Evolutionary conservation across 2,329 filamentous ascomycete genomes (phyloP).

Genomic region (Achaetomium macrosporum): DNA sequence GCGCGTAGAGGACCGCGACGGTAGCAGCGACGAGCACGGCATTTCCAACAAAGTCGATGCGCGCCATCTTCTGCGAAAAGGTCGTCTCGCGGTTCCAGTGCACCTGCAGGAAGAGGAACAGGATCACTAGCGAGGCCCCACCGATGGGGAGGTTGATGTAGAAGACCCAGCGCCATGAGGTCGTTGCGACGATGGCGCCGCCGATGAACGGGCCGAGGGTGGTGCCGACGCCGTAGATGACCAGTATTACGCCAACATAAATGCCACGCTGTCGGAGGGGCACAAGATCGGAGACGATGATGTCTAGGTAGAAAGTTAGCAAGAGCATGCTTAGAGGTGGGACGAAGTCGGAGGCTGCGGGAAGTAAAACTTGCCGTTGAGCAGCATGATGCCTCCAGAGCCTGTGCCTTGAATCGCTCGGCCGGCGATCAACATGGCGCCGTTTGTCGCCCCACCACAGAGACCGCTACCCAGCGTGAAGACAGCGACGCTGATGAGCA

Average conservation of each 20-base stretch:
- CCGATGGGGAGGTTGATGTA: constrained; percentile 33
- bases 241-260: constrained; percentile 9
- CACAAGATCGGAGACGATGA: too few relatives aligned
- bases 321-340: too few relatives aligned
- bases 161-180: constrained; percentile 32
- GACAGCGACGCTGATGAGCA: constrained; percentile 36
- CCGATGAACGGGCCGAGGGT: constrained; percentile 18
- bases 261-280: neutral
- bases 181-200: constrained; percentile 11
- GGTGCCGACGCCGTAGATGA: constrained; percentile 6
- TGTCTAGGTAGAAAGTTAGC: too few relatives aligned
- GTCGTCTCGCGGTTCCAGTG: constrained; percentile 14
- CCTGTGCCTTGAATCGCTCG: constrained; percentile 44
- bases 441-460: constrained; percentile 40
- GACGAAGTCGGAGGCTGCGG: constrained; percentile 21
- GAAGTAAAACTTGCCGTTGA: constrained; percentile 29
- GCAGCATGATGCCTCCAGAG: constrained; percentile 31
- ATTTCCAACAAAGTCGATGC: constrained; percentile 39
- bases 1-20: constrained; percentile 31
- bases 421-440: constrained; percentile 43
- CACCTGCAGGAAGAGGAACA: constrained; percentile 25
- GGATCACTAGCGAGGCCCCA: constrained; percentile 19
- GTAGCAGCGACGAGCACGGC: constrained; percentile 33
- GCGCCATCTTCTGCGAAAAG: constrained; percentile 15
- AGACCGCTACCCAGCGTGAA: constrained; percentile 50